These are phyloP conservation scores for Aspergillus olivimuriae DNA, from an alignment of 495 filamentous ascomycete genomes.

Conservation along the genomic window DNA sequence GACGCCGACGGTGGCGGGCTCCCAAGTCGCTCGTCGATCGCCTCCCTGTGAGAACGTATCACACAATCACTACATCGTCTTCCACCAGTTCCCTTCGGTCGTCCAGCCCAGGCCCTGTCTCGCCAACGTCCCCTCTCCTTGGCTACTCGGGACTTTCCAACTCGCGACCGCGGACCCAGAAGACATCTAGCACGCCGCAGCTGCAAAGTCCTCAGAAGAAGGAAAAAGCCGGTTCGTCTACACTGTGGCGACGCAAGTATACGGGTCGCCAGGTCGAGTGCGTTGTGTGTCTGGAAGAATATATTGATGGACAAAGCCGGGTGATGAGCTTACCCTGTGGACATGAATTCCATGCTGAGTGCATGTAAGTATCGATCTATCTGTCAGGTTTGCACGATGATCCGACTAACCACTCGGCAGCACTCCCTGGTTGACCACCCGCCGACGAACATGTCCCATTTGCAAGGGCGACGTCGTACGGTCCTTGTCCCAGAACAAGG, in stretches of 20 bases:
- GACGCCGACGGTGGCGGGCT: slow-evolving; percentile 86
- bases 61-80: slow-evolving; percentile 63
- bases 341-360: slow-evolving; percentile 95
- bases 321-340: slow-evolving; percentile 99
- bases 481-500: slow-evolving; percentile 40
- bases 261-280: slow-evolving; percentile 87
- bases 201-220: slow-evolving; percentile 30
- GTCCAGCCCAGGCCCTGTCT: slow-evolving; percentile 47
- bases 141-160: slow-evolving; percentile 25
- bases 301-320: slow-evolving; percentile 85
- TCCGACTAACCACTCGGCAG: slow-evolving; percentile 43
- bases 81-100: slow-evolving; percentile 48
- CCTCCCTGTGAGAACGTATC: slow-evolving; percentile 92
- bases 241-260: slow-evolving; percentile 70
- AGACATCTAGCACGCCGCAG: no score
- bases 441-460: slow-evolving; percentile 91
- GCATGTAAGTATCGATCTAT: slow-evolving; percentile 74
- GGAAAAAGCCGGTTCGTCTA: slow-evolving; percentile 44
- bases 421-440: slow-evolving; percentile 95
- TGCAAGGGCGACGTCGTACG: slow-evolving; percentile 95
- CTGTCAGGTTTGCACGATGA: background rate
- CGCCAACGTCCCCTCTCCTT: slow-evolving; percentile 72
- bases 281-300: slow-evolving; percentile 97
- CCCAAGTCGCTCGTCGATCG: slow-evolving; percentile 93
- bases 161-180: slow-evolving; percentile 58